Percentiles rank a stretch among this genome's conserved stretches.
Evolutionary conservation across 1,284 basidiomycete genomes (phyloP).

Genomic region (Leucoagaricus sp.): DNA sequence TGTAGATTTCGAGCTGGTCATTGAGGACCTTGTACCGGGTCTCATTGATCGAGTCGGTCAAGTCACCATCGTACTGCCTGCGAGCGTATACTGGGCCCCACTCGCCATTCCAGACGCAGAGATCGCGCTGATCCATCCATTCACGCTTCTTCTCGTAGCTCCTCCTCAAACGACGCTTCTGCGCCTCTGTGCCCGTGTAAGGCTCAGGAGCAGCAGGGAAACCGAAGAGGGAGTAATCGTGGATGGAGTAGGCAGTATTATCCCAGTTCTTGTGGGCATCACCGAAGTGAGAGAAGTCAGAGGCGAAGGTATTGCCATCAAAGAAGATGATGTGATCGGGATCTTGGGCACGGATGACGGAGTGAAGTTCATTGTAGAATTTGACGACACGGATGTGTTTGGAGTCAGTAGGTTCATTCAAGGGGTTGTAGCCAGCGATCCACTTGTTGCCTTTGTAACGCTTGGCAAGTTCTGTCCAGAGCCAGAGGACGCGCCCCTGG

Average conservation of each 20-base stretch:
- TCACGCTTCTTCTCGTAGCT: slow-evolving; percentile 71
- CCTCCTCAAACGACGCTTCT: slow-evolving; percentile 50
- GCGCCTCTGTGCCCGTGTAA: slow-evolving; percentile 55
- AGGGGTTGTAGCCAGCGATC: slow-evolving; percentile 74
- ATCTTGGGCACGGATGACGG: slow-evolving; percentile 68
- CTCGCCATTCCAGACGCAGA: slow-evolving; percentile 78
- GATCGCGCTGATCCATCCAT: slow-evolving; percentile 66
- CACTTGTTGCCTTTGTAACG: slow-evolving; percentile 72
- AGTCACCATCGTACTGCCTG: slow-evolving; percentile 55
- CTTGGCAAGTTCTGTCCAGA: slow-evolving; percentile 68
- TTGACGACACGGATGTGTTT: slow-evolving; percentile 49
- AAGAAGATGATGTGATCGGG: slow-evolving; percentile 65
- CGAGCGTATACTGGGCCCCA: slow-evolving; percentile 73
- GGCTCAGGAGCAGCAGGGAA: slow-evolving; percentile 64
- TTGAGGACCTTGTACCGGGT: slow-evolving; percentile 64
- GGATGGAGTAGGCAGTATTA: slow-evolving; percentile 76
- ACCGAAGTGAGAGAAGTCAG: slow-evolving; percentile 72
- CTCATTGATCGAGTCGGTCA: slow-evolving; percentile 65
- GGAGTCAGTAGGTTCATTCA: slow-evolving; percentile 78
- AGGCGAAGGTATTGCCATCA: slow-evolving; percentile 78
- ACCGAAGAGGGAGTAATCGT: slow-evolving; percentile 72
- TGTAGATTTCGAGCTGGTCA: slow-evolving; percentile 76
- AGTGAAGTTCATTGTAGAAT: slow-evolving; percentile 66
- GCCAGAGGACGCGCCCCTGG: slow-evolving; percentile 68
- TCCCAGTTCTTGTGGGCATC: slow-evolving; percentile 55